phyloP scores from a whole-genome alignment of 2,329 filamentous ascomycete genomes.

The Ascochyta koolunga region DNA sequence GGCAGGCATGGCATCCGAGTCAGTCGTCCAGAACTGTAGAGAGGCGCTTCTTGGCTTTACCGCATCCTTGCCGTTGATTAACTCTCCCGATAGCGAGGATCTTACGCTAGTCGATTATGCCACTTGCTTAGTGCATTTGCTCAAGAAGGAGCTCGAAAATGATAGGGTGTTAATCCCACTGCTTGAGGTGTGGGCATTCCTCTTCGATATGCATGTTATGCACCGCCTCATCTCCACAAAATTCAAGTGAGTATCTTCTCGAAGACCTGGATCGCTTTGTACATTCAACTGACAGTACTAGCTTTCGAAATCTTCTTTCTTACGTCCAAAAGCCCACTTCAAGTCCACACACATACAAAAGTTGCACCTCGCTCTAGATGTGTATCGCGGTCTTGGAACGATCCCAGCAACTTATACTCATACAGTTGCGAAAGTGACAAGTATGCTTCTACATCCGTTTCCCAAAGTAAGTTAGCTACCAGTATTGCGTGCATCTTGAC shows the following conservation, averaged over 20 bases:
- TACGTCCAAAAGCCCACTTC: slow-evolving; percentile 79
- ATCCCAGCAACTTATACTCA: slow-evolving; percentile 58
- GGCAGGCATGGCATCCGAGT: slow-evolving; percentile 78
- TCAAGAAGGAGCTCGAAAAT: slow-evolving; percentile 49
- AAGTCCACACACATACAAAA: slow-evolving; percentile 83
- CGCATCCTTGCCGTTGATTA: slow-evolving; percentile 27
- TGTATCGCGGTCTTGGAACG: slow-evolving; percentile 75
- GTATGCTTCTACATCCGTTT: slow-evolving; percentile 81
- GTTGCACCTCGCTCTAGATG: slow-evolving; percentile 77
- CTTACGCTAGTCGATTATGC: slow-evolving; percentile 35
- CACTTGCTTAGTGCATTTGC: slow-evolving; percentile 34
- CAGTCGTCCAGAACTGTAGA: slow-evolving; percentile 72
- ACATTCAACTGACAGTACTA: background rate
- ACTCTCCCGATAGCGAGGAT: background rate
- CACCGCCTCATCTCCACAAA: slow-evolving; percentile 44
- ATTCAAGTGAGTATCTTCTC: slow-evolving; percentile 60
- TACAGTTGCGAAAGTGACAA: slow-evolving; percentile 71
- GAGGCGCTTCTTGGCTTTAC: slow-evolving; percentile 63
- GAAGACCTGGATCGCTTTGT: background rate
- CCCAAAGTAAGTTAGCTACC: slow-evolving; percentile 63
- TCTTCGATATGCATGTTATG: slow-evolving; percentile 59
- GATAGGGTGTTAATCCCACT: slow-evolving; percentile 77
- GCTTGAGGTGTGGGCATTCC: slow-evolving; percentile 76
- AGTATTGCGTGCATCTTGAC: background rate
- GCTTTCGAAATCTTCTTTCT: slow-evolving; percentile 68